Evolutionary conservation across 805 yeast species (phyloP).

Genomic region (Kodamaea leandrae): DNA sequence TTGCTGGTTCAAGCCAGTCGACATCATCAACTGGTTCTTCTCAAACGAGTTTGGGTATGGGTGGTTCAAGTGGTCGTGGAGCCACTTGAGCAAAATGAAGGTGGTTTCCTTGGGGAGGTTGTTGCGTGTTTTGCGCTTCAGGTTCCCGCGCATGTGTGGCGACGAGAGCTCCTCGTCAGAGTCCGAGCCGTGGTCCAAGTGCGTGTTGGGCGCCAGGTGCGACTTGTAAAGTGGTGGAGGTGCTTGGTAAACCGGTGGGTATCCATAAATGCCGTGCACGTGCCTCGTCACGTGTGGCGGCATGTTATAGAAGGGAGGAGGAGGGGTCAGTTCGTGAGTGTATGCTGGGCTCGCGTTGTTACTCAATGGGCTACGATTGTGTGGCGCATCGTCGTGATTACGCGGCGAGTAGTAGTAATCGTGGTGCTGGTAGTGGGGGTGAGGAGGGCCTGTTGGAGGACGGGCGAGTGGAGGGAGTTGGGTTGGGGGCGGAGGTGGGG

Average conservation of each 20-base stretch:
- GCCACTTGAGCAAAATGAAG: slow-evolving; percentile 68
- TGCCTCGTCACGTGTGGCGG: slow-evolving; percentile 3
- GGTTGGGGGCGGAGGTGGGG: slow-evolving; percentile 3
- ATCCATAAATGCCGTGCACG: slow-evolving; percentile 5
- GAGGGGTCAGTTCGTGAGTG: slow-evolving; percentile 11
- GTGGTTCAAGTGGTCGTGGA: slow-evolving; percentile 67
- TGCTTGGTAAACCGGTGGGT: slow-evolving; percentile 7
- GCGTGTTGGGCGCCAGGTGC: slow-evolving; percentile 7
- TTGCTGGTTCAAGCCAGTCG: slow-evolving; percentile 76
- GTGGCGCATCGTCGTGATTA: neutral
- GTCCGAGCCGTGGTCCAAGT: slow-evolving; percentile 1
- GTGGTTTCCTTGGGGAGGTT: slow-evolving; percentile 80
- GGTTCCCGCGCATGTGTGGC: slow-evolving; percentile 10
- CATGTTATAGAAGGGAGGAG: slow-evolving; percentile 3
- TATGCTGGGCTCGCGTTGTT: slow-evolving; percentile 14
- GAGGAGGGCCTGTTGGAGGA: neutral
- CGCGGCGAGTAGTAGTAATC: slow-evolving; percentile 11
- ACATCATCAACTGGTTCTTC: slow-evolving; percentile 62
- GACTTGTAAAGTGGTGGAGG: slow-evolving; percentile 6
- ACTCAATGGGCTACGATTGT: slow-evolving; percentile 1
- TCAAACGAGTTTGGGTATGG: slow-evolving; percentile 85
- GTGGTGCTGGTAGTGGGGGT: slow-evolving; percentile 11
- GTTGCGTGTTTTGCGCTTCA: slow-evolving; percentile 49
- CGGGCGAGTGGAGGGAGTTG: slow-evolving; percentile 7
- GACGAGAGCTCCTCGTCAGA: slow-evolving; percentile 6